These are phyloP conservation scores for Scleroderma bovista DNA, from an alignment of 768 basidiomycete species.

Conservation along the genomic window DNA sequence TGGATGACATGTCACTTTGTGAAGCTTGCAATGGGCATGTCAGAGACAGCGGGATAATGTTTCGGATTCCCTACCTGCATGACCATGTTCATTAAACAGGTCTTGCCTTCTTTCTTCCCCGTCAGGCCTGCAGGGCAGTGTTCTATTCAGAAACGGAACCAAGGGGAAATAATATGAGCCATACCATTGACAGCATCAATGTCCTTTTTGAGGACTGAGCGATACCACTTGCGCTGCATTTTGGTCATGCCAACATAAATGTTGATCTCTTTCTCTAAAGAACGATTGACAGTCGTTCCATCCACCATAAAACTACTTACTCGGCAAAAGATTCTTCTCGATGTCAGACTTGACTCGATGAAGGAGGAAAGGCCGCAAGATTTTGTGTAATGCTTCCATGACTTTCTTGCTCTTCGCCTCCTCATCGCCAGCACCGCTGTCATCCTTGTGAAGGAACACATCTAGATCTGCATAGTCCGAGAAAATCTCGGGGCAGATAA, in stretches of 20 bases:
- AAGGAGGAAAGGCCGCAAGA: constrained; percentile 89
- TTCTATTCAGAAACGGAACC: neutral
- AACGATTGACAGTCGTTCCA: neutral
- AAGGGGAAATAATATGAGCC: constrained; percentile 10
- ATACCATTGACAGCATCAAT: constrained; percentile 96
- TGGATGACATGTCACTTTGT: constrained; percentile 86
- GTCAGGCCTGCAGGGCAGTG: constrained; percentile 55
- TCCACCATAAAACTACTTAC: constrained; percentile 33
- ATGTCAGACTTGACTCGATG: constrained; percentile 95
- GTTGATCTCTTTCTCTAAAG: constrained; percentile 92
- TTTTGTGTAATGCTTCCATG: constrained; percentile 96
- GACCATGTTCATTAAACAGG: constrained; percentile 95
- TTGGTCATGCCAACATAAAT: constrained; percentile 96
- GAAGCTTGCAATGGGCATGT: constrained; percentile 38
- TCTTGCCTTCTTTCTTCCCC: constrained; percentile 98
- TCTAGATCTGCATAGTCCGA: constrained; percentile 89
- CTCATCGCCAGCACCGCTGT: constrained; percentile 56
- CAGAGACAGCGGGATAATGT: neutral
- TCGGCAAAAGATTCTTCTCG: constrained; percentile 92
- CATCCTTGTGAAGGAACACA: constrained; percentile 88
- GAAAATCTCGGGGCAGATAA: constrained; percentile 96
- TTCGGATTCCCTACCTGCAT: constrained; percentile 72
- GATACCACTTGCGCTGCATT: constrained; percentile 99
- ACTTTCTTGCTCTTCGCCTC: constrained; percentile 88
- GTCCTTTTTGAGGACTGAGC: constrained; percentile 92